Base-by-base conservation (phyloP, 2,329 filamentous ascomycete genomes). In the Fusarium vanettenii region DNA sequence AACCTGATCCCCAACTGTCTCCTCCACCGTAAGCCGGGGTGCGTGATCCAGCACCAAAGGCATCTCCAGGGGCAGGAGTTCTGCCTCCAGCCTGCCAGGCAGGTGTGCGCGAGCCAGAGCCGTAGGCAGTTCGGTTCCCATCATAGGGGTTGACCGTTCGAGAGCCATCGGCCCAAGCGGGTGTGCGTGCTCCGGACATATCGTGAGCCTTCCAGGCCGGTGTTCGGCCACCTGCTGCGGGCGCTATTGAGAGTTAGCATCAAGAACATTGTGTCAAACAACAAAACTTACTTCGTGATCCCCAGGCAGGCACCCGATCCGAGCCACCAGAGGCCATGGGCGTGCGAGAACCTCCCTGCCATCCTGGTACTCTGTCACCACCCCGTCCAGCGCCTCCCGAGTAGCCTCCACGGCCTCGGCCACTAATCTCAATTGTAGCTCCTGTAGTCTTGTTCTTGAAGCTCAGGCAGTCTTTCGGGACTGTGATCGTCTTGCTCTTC, bases 401-500 rank as follows among this genome's bases (percentile, higher is more conserved):
- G 59, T 56, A 85, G 11, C 83, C 83, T 22, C 84, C 84, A 56
- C 87, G 87, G 22, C 87, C 86, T 64, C 84, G 85, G 60, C 85
- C 83, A 67, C 90, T 90, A 67, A 94, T 91, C 75, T 95, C 93
- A 71, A 97, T 93, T n/a, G 89, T 89, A 66, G 92, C 90, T 55
- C 95, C 95, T 5, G 93, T 96, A 65, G 93, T 84, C 72, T 90
- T 94, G 86, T 99, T 96, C 82, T 96, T 95, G 84, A 97, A 93
- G 27, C 90, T 90, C n/a, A 99, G 86, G 67, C 93, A 90, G 13
- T 93, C 92, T 81, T 97, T 97, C 22, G 92, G 90, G 39, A 98
- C 91, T 9, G 93, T 95, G 71, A 98, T 91, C 18, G 94, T 93
- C 87, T 98, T 98, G 85, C 92, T 94, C 86, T 97, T 98, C 7